Percentiles rank a stretch among this genome's conserved stretches.
Conservation (phyloP, 139 green algal species). For the Pseudopediastrum boryanum region DNA sequence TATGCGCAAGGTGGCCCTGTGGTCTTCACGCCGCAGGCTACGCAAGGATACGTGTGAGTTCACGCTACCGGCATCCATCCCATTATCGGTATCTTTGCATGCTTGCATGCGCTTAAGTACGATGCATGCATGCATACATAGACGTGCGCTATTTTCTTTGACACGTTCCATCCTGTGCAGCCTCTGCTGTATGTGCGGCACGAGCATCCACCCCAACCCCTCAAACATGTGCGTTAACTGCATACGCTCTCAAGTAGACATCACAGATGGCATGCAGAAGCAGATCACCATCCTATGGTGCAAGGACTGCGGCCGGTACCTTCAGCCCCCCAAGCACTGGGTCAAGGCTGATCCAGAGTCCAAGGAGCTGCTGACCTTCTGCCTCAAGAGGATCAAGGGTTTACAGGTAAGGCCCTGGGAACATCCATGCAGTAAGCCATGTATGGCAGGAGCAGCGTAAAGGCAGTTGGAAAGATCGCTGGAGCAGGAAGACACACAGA, state of each 20-base stretch:
- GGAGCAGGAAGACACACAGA: too few species aligned
- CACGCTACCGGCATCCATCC: too few species aligned
- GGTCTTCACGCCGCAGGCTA: too few species aligned
- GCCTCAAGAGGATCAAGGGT: slow-evolving; percentile 94
- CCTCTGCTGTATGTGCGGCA: slow-evolving; percentile 95
- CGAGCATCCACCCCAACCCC: slow-evolving; percentile 88
- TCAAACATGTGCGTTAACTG: slow-evolving; percentile 99
- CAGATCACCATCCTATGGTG: slow-evolving; percentile 89
- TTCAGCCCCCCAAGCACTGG: slow-evolving; percentile 97
- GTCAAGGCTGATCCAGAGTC: slow-evolving; percentile 88
- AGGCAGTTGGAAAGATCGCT: not conserved
- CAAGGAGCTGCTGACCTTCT: slow-evolving; percentile 98
- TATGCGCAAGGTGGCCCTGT: too few species aligned
- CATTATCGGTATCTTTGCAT: too few species aligned
- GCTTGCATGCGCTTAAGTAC: too few species aligned
- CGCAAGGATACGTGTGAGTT: too few species aligned
- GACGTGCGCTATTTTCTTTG: too few species aligned
- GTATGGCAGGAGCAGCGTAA: not conserved
- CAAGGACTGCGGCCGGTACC: slow-evolving; percentile 92
- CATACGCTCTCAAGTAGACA: slow-evolving; percentile 95
- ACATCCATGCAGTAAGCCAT: too few species aligned
- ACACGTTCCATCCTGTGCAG: too few species aligned
- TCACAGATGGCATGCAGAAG: slow-evolving; percentile 96
- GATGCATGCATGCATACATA: too few species aligned
- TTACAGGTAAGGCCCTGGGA: slow-evolving; percentile 54